Conservation (phyloP, 495 filamentous ascomycete genomes). For the Bryoglossum gracile region DNA sequence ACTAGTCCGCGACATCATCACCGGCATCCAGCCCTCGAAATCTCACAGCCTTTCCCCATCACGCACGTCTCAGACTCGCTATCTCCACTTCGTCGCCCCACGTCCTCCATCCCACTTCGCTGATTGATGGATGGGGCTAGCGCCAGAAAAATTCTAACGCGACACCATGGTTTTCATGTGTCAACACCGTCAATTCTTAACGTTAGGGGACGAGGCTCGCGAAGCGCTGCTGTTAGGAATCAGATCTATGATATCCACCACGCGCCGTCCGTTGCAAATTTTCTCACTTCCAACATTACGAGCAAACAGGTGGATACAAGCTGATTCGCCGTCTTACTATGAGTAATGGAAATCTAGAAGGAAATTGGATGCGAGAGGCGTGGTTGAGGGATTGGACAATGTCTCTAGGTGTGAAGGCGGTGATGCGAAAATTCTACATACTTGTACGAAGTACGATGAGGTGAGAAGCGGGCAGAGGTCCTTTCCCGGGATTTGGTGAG, state of each 20-base stretch:
- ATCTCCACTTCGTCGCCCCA: background rate
- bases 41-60: too few relatives aligned
- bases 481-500: too few relatives aligned
- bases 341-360: background rate
- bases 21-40: too few relatives aligned
- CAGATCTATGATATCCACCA: constrained; percentile 3
- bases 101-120: background rate
- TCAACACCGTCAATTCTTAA: constrained; percentile 20
- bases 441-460: too few relatives aligned
- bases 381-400: background rate
- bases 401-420: too few relatives aligned
- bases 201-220: constrained; percentile 17
- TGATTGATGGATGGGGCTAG: background rate
- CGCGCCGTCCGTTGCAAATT: background rate
- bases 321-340: background rate
- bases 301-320: background rate
- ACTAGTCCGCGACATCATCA: too few relatives aligned
- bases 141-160: constrained; percentile 10
- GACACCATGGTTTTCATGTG: constrained; percentile 16
- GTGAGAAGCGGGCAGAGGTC: too few relatives aligned
- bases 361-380: background rate
- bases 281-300: background rate
- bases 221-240: constrained; percentile 19
- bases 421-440: too few relatives aligned
- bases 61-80: too few relatives aligned